phyloP scores from a whole-genome alignment of 176 grass and related monocot species.

The Tuctoria greenei region DNA sequence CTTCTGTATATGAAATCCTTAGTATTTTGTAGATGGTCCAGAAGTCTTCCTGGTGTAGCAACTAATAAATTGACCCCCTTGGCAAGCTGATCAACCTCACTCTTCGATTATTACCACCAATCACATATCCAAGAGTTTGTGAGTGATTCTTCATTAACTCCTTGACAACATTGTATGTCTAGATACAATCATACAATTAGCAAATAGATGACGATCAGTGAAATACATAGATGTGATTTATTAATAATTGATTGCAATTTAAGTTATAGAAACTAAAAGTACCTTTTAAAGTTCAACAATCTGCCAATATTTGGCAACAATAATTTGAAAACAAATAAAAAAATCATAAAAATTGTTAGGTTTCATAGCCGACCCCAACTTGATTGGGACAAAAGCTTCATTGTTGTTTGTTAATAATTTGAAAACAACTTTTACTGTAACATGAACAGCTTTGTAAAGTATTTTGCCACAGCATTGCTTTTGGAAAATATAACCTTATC shows the following conservation, averaged over 20 bases:
- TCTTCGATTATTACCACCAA: slow-evolving; percentile 73
- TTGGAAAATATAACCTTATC: background rate
- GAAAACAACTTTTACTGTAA: too few relatives aligned
- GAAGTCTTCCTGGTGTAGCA: slow-evolving; percentile 91
- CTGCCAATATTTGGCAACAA: too few relatives aligned
- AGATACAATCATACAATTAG: slow-evolving; percentile 31
- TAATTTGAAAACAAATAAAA: too few relatives aligned
- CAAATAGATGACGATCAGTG: background rate
- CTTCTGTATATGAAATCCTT: slow-evolving; percentile 93
- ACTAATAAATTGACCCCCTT: slow-evolving; percentile 92
- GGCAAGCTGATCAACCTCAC: slow-evolving; percentile 80
- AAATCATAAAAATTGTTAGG: too few relatives aligned
- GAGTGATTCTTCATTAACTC: slow-evolving; percentile 91
- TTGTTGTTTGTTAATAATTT: too few relatives aligned
- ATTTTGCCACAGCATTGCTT: background rate
- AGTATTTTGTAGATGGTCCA: slow-evolving; percentile 92
- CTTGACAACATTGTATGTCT: slow-evolving; percentile 92
- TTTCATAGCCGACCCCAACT: too few relatives aligned
- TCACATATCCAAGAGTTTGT: slow-evolving; percentile 86
- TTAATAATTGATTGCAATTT: background rate
- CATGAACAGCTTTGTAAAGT: background rate
- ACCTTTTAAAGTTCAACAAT: too few relatives aligned
- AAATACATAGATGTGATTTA: background rate
- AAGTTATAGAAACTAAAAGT: background rate
- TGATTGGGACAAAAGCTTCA: too few relatives aligned